Conservation (phyloP, 345 rosid genomes). For the Eucalyptus sp. region DNA sequence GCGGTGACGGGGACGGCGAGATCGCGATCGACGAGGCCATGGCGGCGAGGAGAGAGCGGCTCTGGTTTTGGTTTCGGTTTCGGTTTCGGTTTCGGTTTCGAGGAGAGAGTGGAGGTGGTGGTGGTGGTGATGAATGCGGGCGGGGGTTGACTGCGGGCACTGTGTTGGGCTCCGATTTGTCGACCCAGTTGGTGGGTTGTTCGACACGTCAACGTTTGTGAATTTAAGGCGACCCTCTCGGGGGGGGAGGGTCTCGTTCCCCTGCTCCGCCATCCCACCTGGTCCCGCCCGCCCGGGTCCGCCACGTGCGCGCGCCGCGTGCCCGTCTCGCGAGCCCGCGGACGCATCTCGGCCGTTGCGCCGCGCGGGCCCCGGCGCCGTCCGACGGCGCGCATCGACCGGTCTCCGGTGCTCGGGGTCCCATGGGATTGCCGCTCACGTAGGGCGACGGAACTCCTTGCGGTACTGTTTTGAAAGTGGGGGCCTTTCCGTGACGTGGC, state of each 20-base stretch:
- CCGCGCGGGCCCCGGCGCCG: not conserved
- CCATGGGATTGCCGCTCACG: not conserved
- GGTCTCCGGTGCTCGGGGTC: not conserved
- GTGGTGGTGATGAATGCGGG: not conserved
- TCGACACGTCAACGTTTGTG: conserved; percentile 30
- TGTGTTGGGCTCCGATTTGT: not conserved
- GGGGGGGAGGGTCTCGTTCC: not conserved
- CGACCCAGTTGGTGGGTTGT: conserved; percentile 1
- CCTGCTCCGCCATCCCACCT: not conserved
- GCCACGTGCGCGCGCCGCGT: not conserved
- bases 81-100: not conserved
- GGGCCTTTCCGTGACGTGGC: not conserved
- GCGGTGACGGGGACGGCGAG: not conserved
- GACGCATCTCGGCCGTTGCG: not conserved
- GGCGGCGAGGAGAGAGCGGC: not conserved
- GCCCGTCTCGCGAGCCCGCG: too few species aligned
- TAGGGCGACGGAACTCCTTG: not conserved
- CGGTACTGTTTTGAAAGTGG: not conserved
- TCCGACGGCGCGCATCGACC: not conserved
- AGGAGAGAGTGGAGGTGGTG: not conserved
- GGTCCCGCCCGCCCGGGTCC: not conserved
- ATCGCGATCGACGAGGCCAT: not conserved
- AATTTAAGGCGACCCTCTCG: conserved; percentile 20
- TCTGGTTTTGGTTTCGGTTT: not conserved
- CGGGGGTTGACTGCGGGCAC: not conserved